A percentile compares a stretch with the other conserved stretches of the same genome.
Evolutionary conservation across 2,329 filamentous ascomycete species (phyloP).

Genomic region (Sordariomycetes sp.): DNA sequence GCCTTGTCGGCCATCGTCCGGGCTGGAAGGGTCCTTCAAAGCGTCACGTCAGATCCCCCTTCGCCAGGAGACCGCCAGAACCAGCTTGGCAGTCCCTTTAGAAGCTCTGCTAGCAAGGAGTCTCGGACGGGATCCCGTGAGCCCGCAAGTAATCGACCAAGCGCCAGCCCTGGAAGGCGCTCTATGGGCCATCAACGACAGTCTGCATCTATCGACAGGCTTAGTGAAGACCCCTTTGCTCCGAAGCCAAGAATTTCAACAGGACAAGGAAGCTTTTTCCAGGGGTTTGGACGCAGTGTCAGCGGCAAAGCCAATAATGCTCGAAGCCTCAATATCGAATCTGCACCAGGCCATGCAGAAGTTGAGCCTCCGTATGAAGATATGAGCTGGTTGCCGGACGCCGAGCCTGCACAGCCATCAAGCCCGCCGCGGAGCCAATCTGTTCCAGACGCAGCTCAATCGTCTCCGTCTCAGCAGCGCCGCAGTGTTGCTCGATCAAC

Average conservation of each 20-base stretch:
- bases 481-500: too few relatives aligned
- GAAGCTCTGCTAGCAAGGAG: constrained; percentile 27
- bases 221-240: constrained; percentile 18
- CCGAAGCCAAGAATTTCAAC: constrained; percentile 13
- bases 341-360: constrained; percentile 21
- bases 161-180: constrained; percentile 19
- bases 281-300: constrained; percentile 17
- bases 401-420: too few relatives aligned
- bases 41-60: constrained; percentile 48
- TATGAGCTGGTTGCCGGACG: constrained; percentile 33
- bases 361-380: constrained; percentile 22
- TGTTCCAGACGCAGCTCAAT: not conserved
- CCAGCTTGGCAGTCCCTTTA: constrained; percentile 47
- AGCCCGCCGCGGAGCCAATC: constrained; percentile 9
- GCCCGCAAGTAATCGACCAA: constrained; percentile 12
- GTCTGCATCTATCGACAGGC: constrained; percentile 6
- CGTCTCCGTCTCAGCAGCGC: too few relatives aligned
- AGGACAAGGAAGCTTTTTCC: constrained; percentile 21
- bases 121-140: constrained; percentile 18
- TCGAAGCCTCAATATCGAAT: constrained; percentile 12
- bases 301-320: constrained; percentile 3
- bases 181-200: constrained; percentile 1
- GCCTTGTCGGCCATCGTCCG: constrained; percentile 49
- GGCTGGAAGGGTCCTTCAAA: constrained; percentile 46
- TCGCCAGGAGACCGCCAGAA: constrained; percentile 43